These are phyloP conservation scores for Fusarium pseudonygamai DNA, from an alignment of 2,329 filamentous ascomycete genomes.

Conservation along the genomic window DNA sequence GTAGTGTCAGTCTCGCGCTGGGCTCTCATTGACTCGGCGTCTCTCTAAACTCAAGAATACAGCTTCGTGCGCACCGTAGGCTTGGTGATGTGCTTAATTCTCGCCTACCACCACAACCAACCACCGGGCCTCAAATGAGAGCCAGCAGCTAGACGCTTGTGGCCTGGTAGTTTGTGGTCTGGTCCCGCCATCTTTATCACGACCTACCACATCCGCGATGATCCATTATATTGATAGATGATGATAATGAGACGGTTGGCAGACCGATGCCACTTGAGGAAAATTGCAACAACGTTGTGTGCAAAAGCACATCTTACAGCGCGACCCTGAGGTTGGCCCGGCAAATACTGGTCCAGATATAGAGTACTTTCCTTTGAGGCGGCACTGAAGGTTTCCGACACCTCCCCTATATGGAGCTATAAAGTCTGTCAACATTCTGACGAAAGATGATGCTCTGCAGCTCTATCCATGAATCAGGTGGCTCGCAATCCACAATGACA, in stretches of 20 bases:
- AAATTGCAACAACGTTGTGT: constrained; percentile 1
- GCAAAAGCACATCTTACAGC: not conserved
- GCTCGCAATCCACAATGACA: constrained; percentile 3
- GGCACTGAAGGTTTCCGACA: not conserved
- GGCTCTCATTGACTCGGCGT: constrained; percentile 16
- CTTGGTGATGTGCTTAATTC: constrained; percentile 24
- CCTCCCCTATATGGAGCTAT: constrained; percentile 1
- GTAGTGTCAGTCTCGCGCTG: constrained; percentile 4
- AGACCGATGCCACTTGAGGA: constrained; percentile 14
- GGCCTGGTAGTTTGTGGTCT: not conserved
- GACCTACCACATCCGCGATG: constrained; percentile 17
- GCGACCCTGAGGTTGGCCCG: not conserved
- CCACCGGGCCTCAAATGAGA: constrained; percentile 8
- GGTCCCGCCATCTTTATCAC: not conserved
- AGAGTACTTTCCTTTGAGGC: constrained; percentile 6
- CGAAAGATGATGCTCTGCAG: not conserved
- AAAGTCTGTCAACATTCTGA: constrained; percentile 2
- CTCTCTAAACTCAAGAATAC: constrained; percentile 16
- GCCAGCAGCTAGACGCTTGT: constrained; percentile 9
- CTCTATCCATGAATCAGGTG: constrained; percentile 8
- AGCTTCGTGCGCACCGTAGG: constrained; percentile 19
- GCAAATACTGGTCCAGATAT: constrained; percentile 5
- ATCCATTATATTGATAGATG: constrained; percentile 6
- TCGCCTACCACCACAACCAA: constrained; percentile 25
- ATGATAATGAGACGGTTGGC: constrained; percentile 6